These are phyloP conservation scores for Colletotrichum karsti DNA, from an alignment of 2,329 filamentous ascomycete species.

Conservation along the genomic window DNA sequence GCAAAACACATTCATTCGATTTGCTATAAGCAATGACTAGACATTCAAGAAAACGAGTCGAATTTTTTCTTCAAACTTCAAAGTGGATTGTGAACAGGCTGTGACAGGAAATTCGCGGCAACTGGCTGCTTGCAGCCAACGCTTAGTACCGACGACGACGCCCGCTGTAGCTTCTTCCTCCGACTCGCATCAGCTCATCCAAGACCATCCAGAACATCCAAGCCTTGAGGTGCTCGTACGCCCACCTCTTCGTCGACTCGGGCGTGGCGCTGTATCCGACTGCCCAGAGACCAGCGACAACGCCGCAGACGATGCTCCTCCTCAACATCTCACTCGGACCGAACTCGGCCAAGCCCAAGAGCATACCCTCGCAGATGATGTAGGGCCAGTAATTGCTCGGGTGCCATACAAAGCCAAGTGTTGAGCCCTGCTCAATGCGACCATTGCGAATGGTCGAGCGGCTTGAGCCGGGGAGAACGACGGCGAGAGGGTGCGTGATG, in stretches of 20 bases:
- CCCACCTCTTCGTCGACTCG: slow-evolving; percentile 27
- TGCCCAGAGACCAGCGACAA: slow-evolving; percentile 30
- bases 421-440: slow-evolving; percentile 10
- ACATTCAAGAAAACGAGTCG: no score
- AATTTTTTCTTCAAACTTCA: no score
- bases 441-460: slow-evolving; percentile 27
- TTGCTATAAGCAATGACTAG: no score
- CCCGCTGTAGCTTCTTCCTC: slow-evolving; percentile 4
- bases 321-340: slow-evolving; percentile 31
- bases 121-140: no score
- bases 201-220: slow-evolving; percentile 30
- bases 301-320: slow-evolving; percentile 23
- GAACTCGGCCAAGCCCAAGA: slow-evolving; percentile 32
- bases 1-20: no score
- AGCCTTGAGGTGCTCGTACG: slow-evolving; percentile 32
- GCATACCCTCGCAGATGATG: slow-evolving; percentile 29
- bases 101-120: no score
- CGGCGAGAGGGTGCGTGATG: slow-evolving; percentile 22
- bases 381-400: slow-evolving; percentile 32
- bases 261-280: slow-evolving; percentile 32
- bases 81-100: no score
- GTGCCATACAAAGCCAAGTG: slow-evolving; percentile 29
- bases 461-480: slow-evolving; percentile 19
- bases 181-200: slow-evolving; percentile 31
- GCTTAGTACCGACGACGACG: slow-evolving; percentile 8